phyloP scores from a whole-genome alignment of 306 rosid genomes.

The Cicer judaicum region DNA sequence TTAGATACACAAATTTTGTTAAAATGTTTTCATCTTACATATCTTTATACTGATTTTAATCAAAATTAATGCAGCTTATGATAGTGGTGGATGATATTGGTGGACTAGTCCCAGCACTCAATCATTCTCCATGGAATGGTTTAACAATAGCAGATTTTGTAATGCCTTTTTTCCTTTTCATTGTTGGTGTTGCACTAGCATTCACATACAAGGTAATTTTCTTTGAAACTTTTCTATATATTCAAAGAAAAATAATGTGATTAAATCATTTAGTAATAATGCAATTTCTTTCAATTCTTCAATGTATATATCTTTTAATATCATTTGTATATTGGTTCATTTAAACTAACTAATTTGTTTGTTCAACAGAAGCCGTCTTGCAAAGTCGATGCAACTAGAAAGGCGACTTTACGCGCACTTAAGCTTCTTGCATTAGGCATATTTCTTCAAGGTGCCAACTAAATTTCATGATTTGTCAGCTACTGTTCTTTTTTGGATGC shows the following conservation, averaged over 20 bases:
- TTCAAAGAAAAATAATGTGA: too few species aligned
- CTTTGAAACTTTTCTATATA: neutral
- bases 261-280: too few species aligned
- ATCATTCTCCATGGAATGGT: conserved; percentile 99
- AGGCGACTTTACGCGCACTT: conserved; percentile 66
- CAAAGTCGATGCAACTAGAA: conserved; percentile 64
- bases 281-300: neutral
- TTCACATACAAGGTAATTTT: conserved; percentile 83
- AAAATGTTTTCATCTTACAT: neutral
- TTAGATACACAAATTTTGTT: neutral
- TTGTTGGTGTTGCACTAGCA: conserved; percentile 89
- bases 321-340: conserved; percentile 1
- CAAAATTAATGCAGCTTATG: conserved; percentile 76
- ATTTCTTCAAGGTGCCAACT: conserved; percentile 80
- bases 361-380: conserved; percentile 68
- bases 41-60: conserved; percentile 10
- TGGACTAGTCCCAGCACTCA: conserved; percentile 79
- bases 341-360: conserved; percentile 33
- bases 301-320: neutral
- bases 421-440: conserved; percentile 88
- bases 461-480: conserved; percentile 31
- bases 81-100: conserved; percentile 93
- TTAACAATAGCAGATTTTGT: conserved; percentile 89
- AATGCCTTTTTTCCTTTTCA: conserved; percentile 95
- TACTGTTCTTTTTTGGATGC: conserved; percentile 15